Percentiles rank a stretch among this genome's conserved stretches.
These are phyloP conservation scores for Penicillium lagena DNA, from an alignment of 495 filamentous ascomycete species.

Conservation along the genomic window DNA sequence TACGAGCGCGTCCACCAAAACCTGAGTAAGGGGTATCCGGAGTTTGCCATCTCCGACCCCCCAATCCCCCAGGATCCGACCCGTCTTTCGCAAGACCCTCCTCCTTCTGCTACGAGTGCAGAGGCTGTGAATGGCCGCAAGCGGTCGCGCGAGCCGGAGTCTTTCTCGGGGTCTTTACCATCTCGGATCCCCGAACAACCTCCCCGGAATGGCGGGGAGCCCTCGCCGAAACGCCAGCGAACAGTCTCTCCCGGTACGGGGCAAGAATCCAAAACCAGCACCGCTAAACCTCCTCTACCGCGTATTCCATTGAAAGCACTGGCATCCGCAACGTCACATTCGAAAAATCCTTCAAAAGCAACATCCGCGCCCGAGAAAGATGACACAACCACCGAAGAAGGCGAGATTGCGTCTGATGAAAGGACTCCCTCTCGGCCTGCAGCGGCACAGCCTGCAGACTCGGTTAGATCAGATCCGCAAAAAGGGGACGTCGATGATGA, in stretches of 20 bases:
- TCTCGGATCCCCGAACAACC: too few species aligned
- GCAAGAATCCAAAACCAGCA: not conserved
- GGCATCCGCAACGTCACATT: not conserved
- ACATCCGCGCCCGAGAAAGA: not conserved
- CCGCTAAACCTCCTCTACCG: conserved; percentile 4
- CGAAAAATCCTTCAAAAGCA: too few species aligned
- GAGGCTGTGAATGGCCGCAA: conserved; percentile 25
- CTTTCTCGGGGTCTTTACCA: not conserved
- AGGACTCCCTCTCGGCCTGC: not conserved
- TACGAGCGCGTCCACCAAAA: conserved; percentile 59
- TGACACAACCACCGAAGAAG: conserved; percentile 16
- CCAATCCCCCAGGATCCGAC: conserved; percentile 22
- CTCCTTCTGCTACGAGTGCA: not conserved
- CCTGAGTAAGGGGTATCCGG: conserved; percentile 38
- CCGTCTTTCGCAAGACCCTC: conserved; percentile 17
- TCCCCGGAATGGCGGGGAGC: conserved; percentile 6
- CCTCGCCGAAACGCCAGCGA: conserved; percentile 37
- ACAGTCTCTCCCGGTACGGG: conserved; percentile 17
- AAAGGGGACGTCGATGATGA: conserved; percentile 18
- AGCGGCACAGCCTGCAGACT: not conserved
- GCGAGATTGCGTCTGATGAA: conserved; percentile 12
- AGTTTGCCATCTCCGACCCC: conserved; percentile 15
- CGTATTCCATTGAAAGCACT: conserved; percentile 16
- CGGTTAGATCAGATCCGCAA: not conserved
- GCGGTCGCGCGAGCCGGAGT: conserved; percentile 39